Conservation (phyloP, 257 asterid genomes). For the Nicotiana noctiflora region DNA sequence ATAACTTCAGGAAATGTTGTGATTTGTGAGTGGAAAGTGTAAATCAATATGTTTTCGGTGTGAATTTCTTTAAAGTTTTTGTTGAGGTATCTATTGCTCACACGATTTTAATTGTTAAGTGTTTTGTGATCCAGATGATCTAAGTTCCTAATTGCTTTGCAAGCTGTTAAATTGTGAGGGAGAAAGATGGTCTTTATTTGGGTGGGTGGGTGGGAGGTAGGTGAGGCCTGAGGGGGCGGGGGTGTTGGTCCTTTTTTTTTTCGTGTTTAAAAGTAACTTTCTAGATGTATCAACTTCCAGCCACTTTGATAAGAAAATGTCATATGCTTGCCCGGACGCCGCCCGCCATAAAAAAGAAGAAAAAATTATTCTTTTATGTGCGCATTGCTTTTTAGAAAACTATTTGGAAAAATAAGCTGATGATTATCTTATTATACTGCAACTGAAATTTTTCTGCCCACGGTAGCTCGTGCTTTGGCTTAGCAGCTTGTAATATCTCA, state of each 20-base stretch:
- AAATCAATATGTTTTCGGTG: neutral
- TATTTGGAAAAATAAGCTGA: neutral
- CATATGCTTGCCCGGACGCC: no score
- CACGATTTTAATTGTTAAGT: neutral
- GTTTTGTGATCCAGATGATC: neutral
- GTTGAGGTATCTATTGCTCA: neutral
- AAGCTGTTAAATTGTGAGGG: neutral
- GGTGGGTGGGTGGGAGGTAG: neutral
- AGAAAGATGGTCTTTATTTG: neutral
- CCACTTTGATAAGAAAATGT: neutral
- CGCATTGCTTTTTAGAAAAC: neutral
- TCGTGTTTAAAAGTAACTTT: neutral
- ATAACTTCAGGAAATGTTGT: neutral
- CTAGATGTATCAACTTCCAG: neutral
- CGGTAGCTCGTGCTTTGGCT: neutral
- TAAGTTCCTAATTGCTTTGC: neutral
- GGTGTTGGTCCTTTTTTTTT: neutral
- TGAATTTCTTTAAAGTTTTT: neutral
- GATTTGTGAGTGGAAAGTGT: neutral
- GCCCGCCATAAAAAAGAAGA: neutral
- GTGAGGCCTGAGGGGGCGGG: no score
- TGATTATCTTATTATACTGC: neutral
- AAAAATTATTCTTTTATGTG: neutral
- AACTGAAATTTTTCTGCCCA: neutral
- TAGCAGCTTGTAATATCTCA: neutral